Evolutionary conservation across 345 rosid species (phyloP).

Genomic region (Murraya paniculata): DNA sequence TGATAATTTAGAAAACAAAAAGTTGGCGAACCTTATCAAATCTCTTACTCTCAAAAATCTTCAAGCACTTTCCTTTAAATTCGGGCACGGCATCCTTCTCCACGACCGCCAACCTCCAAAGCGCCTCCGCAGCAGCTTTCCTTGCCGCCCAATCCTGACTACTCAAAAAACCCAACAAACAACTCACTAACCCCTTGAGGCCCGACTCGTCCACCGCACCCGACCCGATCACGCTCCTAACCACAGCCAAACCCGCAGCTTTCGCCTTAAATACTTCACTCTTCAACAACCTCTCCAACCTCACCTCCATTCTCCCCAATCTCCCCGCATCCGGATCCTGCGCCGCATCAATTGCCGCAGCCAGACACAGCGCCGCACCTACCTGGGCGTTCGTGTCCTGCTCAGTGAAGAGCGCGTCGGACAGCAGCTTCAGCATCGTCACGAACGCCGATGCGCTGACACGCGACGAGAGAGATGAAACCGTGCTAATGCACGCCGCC

Average conservation of each 20-base stretch:
- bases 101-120: conserved; percentile 62
- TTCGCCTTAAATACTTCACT: conserved; percentile 70
- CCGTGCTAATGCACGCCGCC: conserved; percentile 60
- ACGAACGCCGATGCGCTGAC: conserved; percentile 54
- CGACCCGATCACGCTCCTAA: conserved; percentile 79
- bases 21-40: conserved; percentile 66
- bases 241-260: conserved; percentile 67
- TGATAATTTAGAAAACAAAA: neutral
- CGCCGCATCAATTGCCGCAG: conserved; percentile 74
- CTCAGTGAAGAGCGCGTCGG: conserved; percentile 87
- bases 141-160: conserved; percentile 87
- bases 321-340: conserved; percentile 66
- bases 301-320: conserved; percentile 47
- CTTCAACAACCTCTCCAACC: conserved; percentile 71
- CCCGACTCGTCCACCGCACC: conserved; percentile 51
- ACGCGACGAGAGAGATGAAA: conserved; percentile 58
- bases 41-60: conserved; percentile 65
- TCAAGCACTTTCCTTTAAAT: conserved; percentile 62
- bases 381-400: conserved; percentile 75
- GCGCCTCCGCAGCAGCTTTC: conserved; percentile 85
- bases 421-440: conserved; percentile 65
- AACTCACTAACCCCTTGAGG: conserved; percentile 50
- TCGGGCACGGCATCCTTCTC: conserved; percentile 69
- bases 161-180: conserved; percentile 60
- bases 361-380: conserved; percentile 80